Conservation (phyloP, 2,329 filamentous ascomycete genomes). For the Colletotrichum tamarilloi region DNA sequence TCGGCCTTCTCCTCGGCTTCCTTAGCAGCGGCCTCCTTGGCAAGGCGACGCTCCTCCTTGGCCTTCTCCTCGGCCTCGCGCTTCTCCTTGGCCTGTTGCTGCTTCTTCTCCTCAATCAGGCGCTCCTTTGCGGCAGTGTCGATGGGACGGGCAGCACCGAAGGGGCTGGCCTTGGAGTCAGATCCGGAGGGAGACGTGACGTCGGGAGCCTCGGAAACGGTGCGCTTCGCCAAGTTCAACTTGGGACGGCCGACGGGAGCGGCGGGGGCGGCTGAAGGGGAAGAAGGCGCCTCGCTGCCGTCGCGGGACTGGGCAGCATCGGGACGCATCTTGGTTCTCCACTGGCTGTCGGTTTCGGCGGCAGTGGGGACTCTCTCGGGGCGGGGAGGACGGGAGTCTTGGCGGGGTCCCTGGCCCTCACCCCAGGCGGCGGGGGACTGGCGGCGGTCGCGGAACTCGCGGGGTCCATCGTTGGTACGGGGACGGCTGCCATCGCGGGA, state of each 20-base stretch:
- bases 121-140: conserved; percentile 91
- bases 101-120: conserved; percentile 89
- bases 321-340: conserved; percentile 92
- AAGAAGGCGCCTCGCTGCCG: conserved; percentile 79
- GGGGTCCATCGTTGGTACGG: conserved; percentile 67
- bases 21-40: conserved; percentile 74
- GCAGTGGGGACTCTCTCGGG: conserved; percentile 82
- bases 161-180: conserved; percentile 89
- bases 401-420: conserved; percentile 67
- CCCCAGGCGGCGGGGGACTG: conserved; percentile 83
- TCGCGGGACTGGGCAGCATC: conserved; percentile 78
- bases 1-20: conserved; percentile 62
- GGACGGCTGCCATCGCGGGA: conserved; percentile 67
- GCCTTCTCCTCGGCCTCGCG: conserved; percentile 88
- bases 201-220: conserved; percentile 79
- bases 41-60: conserved; percentile 76
- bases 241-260: conserved; percentile 76
- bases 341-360: conserved; percentile 92
- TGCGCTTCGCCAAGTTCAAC: conserved; percentile 90
- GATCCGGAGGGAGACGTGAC: conserved; percentile 60
- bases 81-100: conserved; percentile 81
- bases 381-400: conserved; percentile 75
- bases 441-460: conserved; percentile 70
- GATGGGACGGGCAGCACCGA: conserved; percentile 92
- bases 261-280: conserved; percentile 68